phyloP scores from a whole-genome alignment of 805 yeast genomes.

The Metschnikowia aberdeeniae region DNA sequence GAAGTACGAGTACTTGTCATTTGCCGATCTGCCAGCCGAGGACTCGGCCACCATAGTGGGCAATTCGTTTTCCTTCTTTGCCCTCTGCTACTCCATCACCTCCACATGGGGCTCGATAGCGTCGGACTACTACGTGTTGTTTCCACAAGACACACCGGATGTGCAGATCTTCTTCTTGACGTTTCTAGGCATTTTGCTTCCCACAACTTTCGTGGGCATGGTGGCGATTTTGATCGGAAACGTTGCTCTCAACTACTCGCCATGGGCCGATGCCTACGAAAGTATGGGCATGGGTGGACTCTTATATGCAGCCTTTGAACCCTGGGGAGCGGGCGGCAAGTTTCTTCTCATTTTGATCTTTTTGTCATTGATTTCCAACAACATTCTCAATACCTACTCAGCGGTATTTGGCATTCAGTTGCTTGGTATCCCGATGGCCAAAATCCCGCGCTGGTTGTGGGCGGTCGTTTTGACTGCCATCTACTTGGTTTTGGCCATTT shows the following conservation, averaged over 20 bases:
- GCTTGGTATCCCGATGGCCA: conserved; percentile 48
- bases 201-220: conserved; percentile 73
- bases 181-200: conserved; percentile 60
- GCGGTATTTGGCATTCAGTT: conserved; percentile 78
- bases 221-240: conserved; percentile 69
- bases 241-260: conserved; percentile 52
- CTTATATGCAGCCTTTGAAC: conserved; percentile 54
- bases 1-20: conserved; percentile 35
- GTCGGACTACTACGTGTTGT: conserved; percentile 75
- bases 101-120: conserved; percentile 89
- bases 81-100: conserved; percentile 72
- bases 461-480: conserved; percentile 58
- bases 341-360: conserved; percentile 66
- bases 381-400: conserved; percentile 75
- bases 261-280: conserved; percentile 57
- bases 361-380: conserved; percentile 75
- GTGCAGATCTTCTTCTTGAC: conserved; percentile 55
- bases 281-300: conserved; percentile 72
- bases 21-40: conserved; percentile 17
- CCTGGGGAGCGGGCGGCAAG: conserved; percentile 80
- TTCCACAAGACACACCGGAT: conserved; percentile 68
- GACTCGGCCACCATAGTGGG: conserved; percentile 47
- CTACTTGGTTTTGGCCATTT: conserved; percentile 67
- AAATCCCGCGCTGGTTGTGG: conserved; percentile 76
- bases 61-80: conserved; percentile 67